Evolutionary conservation across 805 yeast genomes (phyloP).

Genomic region (Cyberlindnera subsufficiens): DNA sequence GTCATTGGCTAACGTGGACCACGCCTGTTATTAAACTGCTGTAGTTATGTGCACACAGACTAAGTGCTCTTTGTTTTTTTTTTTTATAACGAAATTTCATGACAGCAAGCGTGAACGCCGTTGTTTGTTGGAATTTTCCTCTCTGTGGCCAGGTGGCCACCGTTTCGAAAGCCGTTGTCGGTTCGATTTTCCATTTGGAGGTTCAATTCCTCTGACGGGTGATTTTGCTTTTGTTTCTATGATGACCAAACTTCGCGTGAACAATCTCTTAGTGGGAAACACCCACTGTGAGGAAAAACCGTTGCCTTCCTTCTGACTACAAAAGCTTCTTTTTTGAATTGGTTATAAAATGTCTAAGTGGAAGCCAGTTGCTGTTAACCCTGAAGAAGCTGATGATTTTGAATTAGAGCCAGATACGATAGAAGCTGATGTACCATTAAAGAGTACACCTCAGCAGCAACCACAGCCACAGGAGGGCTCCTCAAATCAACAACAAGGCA

Average conservation of each 20-base stretch:
- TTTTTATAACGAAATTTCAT: too few relatives aligned
- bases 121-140: conserved; percentile 8
- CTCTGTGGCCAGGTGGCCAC: conserved; percentile 17
- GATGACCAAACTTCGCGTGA: conserved; percentile 26
- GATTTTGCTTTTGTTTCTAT: conserved; percentile 4
- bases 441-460: conserved; percentile 1
- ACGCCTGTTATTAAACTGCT: too few relatives aligned
- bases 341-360: conserved; percentile 17
- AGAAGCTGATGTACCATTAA: conserved; percentile 19
- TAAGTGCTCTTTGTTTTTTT: too few relatives aligned
- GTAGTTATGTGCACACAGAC: too few relatives aligned
- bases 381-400: conserved; percentile 23
- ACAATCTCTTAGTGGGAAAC: conserved; percentile 26
- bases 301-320: conserved; percentile 25
- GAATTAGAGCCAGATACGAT: conserved; percentile 24
- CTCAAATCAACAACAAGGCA: neutral
- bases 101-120: too few relatives aligned
- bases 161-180: conserved; percentile 5
- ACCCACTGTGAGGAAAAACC: conserved; percentile 24
- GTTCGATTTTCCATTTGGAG: conserved; percentile 14
- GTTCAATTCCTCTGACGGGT: neutral
- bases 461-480: conserved; percentile 1
- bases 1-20: too few relatives aligned
- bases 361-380: conserved; percentile 24
- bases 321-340: conserved; percentile 6